Evolutionary conservation across 805 yeast genomes (phyloP).

Genomic region (Nakazawaea laoshanensis): DNA sequence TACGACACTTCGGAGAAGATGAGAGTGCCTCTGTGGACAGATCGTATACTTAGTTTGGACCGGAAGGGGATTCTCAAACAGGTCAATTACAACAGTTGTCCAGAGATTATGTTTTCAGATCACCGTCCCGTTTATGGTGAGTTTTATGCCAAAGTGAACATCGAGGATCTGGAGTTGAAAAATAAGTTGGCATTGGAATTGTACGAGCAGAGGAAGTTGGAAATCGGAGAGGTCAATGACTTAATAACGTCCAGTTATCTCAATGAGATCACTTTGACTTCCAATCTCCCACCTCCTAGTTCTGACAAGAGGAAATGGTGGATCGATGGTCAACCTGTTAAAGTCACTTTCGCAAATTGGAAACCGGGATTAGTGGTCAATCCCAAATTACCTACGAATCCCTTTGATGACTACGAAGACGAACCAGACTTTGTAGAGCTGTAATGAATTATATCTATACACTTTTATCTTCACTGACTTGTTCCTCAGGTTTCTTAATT

Average conservation of each 20-base stretch:
- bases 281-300: constrained; percentile 79
- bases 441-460: background rate
- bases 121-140: constrained; percentile 84
- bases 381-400: constrained; percentile 64
- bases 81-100: constrained; percentile 48
- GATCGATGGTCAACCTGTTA: constrained; percentile 74
- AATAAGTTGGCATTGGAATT: constrained; percentile 42
- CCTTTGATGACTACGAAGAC: constrained; percentile 45
- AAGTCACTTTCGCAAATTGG: constrained; percentile 45
- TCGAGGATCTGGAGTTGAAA: constrained; percentile 52
- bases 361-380: constrained; percentile 48
- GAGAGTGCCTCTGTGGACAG: constrained; percentile 96
- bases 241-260: constrained; percentile 19
- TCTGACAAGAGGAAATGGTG: constrained; percentile 85
- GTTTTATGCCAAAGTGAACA: constrained; percentile 53
- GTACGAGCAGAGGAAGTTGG: constrained; percentile 38
- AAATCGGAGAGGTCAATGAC: constrained; percentile 33
- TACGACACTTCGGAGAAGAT: constrained; percentile 91
- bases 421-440: constrained; percentile 50
- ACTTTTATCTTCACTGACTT: background rate
- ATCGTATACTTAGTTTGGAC: constrained; percentile 59
- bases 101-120: constrained; percentile 63
- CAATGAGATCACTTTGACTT: constrained; percentile 18
- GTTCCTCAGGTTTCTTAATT: constrained; percentile 1
- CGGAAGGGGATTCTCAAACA: constrained; percentile 53